Base-by-base conservation (phyloP, 805 yeast genomes). In the Soucietia sequanensis region DNA sequence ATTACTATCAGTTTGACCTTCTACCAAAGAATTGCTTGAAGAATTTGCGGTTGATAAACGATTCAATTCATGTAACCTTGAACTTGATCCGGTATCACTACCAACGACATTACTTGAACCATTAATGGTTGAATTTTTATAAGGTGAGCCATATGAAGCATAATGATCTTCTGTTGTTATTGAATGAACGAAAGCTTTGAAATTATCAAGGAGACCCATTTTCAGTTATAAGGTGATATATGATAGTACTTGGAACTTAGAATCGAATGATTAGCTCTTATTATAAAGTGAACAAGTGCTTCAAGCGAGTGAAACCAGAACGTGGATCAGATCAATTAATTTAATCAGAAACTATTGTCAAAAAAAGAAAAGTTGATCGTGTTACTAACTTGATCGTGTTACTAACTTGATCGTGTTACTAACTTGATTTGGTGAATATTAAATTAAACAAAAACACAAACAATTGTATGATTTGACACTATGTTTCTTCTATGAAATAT, bases 131-230 rank as follows among this genome's bases (percentile, higher is more conserved):
- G 59, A 46, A 34, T 52, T 50, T 32, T 47, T 53, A 34, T 56
- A 56, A 3, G 65, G 60, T 12, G 63, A 62, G 9, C 69, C 78
- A 40, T 71, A 76, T 26, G 75, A 68, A 15, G 82, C 82, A 49
- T 76, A 76, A 48, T 76, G 81, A 44, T 76, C 82, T 6, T 70
- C 72, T 3, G 82, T 76, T 6, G 81, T 76, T 26, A 76, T 66
- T 18, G 78, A 72, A 47, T 76, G 70, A 27, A 60, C 50, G 39
- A 65, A 65, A 5, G 67, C 50, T 43, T 65, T 65, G n/a, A 65
- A 36, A 31, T 60, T 57, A 42, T 65, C 68, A 33, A 65, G 41
- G 18, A 65, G 41, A 3, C 70, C 70, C 71, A 65, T 65, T 7
- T 21, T 21, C n/a, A n/a, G n/a, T n/a, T n/a, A n/a, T n/a, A n/a